These are phyloP conservation scores for Aspergillus versicolor DNA, from an alignment of 2,329 filamentous ascomycete genomes.

Conservation along the genomic window DNA sequence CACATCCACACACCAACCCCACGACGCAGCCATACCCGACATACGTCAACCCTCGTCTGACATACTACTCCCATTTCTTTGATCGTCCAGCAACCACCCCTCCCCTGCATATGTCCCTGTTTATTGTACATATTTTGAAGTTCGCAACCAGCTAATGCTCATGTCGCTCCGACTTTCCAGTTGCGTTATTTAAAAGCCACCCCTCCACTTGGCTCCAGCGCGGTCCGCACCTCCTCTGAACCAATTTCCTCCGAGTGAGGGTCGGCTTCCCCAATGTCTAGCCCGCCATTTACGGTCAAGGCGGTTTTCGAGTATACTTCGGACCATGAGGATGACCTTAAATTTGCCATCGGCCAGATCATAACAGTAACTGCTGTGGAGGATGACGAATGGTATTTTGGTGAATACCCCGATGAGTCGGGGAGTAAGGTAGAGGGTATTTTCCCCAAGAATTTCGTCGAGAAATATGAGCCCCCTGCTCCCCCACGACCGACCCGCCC, in stretches of 20 bases:
- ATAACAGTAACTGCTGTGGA: conserved; percentile 93
- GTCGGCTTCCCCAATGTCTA: conserved; percentile 59
- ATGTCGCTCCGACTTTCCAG: conserved; percentile 12
- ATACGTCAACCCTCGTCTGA: conserved; percentile 30
- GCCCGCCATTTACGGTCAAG: conserved; percentile 84
- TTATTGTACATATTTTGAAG: conserved; percentile 22
- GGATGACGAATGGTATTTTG: conserved; percentile 90
- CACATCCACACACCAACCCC: conserved; percentile 21
- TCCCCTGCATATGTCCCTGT: conserved; percentile 17
- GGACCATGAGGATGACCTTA: conserved; percentile 90
- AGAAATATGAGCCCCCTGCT: conserved; percentile 87
- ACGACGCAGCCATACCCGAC: conserved; percentile 27
- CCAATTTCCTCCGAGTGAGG: conserved; percentile 22
- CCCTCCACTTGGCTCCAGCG: conserved; percentile 12
- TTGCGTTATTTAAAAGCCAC: conserved; percentile 2
- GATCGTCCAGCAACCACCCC: conserved; percentile 14
- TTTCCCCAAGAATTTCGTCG: conserved; percentile 96
- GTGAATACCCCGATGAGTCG: conserved; percentile 76
- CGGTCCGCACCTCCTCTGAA: conserved; percentile 6
- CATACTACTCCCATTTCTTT: conserved; percentile 23
- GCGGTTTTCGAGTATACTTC: conserved; percentile 93
- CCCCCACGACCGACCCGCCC: conserved; percentile 80
- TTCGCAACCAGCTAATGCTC: conserved; percentile 20
- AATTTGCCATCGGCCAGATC: conserved; percentile 79
- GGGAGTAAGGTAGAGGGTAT: conserved; percentile 79